These are phyloP conservation scores for Stromatinia cepivora DNA, from an alignment of 2,329 filamentous ascomycete species.

Conservation along the genomic window DNA sequence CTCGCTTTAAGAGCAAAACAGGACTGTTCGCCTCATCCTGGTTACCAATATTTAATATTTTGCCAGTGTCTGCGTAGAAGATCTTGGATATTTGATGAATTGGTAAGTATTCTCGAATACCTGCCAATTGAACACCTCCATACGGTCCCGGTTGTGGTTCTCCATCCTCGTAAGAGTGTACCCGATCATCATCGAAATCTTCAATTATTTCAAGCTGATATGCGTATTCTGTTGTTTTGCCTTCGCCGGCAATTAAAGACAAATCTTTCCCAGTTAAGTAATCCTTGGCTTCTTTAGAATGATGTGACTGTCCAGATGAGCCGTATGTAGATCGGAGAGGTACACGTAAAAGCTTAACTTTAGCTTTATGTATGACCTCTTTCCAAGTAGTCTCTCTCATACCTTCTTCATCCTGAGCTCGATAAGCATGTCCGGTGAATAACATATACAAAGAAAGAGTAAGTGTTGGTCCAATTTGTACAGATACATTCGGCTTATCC, in stretches of 20 bases:
- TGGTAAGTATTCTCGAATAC: constrained; percentile 65
- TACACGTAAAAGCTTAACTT: constrained; percentile 63
- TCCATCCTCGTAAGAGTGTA: constrained; percentile 65
- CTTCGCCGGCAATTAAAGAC: constrained; percentile 33
- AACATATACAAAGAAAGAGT: constrained; percentile 92
- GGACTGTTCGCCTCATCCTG: constrained; percentile 68
- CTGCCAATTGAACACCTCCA: constrained; percentile 61
- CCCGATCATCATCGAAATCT: constrained; percentile 68
- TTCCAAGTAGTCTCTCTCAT: constrained; percentile 71
- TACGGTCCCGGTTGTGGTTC: constrained; percentile 54
- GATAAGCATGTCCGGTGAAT: constrained; percentile 72
- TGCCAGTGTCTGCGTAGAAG: constrained; percentile 75
- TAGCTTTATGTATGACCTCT: constrained; percentile 91
- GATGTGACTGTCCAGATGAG: constrained; percentile 10
- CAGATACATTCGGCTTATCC: constrained; percentile 58
- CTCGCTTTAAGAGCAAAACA: constrained; percentile 66
- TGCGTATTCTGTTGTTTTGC: constrained; percentile 55
- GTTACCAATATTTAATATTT: constrained; percentile 68
- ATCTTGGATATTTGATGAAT: constrained; percentile 75
- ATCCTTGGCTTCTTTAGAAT: constrained; percentile 20
- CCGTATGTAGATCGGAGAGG: constrained; percentile 31
- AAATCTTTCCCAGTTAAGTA: constrained; percentile 25
- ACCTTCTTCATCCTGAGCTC: constrained; percentile 43
- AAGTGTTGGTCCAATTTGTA: constrained; percentile 87
- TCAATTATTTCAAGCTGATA: constrained; percentile 70